Evolutionary conservation across 179 eudicot genomes (phyloP), one percentile per base, ranked within the genome.

Genomic region (Beta lomatogona): DNA sequence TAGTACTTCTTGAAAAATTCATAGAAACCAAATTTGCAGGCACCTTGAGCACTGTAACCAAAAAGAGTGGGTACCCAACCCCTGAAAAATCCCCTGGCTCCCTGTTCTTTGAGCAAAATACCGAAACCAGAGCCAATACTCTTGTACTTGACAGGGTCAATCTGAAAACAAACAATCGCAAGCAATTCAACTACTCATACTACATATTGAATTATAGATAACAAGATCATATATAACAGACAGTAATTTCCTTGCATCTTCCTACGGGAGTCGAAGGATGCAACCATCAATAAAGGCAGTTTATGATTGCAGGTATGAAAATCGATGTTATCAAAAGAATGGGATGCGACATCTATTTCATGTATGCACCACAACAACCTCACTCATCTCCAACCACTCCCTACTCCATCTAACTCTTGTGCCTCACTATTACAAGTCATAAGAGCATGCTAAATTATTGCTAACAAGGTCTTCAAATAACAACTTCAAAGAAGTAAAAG

Each of bases 41-140:
- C 94, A 64, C 98, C 98, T 71, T 93, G 98, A 73, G 91, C 96
- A 66, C 98, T 90, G 74, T 93, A 93, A 69, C 98, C 98, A 6
- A 93, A 65, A 80, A 91, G 83, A 28, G 98, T 93, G 31, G 98
- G 98, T 36, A 50, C 93, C 98, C 98, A 93, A 14, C 98, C 98
- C 86, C 80, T 87, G 76, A 89, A 93, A 72, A 93, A 83, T 28
- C 97, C 97, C 81, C 76, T 85, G 22, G 84, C 55, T 74, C 97
- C 97, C 60, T 93, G 97, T 78, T 93, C 97, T 79, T 86, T 91
- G 4, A 92, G 73, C 86, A 93, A 18, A 50, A 90, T 57, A 44
- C 92, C 90, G 21, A 90, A 93, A 15, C 91, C 94, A 12, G 95
- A 90, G 22, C 82, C 21, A 21, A 86, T 85, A 87, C 75, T 88